Percentiles rank a stretch among this genome's conserved stretches.
These are phyloP conservation scores for Xylaria telfairii DNA, from an alignment of 495 filamentous ascomycete genomes.

Conservation along the genomic window DNA sequence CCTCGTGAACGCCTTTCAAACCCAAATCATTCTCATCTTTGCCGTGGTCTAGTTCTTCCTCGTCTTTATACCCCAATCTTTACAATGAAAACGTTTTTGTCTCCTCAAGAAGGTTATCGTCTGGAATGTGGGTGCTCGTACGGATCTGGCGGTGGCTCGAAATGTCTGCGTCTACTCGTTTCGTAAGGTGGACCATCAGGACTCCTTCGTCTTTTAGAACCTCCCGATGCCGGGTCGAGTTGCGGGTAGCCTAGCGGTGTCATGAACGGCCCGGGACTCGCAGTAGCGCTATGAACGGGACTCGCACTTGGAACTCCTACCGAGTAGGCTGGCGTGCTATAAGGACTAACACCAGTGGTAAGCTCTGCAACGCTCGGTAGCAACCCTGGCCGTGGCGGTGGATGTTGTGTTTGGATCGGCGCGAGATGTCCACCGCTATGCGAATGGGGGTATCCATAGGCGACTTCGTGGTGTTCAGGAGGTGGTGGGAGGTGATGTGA, in stretches of 20 bases:
- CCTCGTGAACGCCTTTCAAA: conserved; percentile 19
- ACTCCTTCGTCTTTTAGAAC: conserved; percentile 49
- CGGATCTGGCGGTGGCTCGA: conserved; percentile 35
- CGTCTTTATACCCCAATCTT: conserved; percentile 3
- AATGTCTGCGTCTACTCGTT: conserved; percentile 51
- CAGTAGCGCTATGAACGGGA: conserved; percentile 44
- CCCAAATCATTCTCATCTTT: conserved; percentile 17
- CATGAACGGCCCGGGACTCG: conserved; percentile 51
- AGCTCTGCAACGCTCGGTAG: conserved; percentile 61
- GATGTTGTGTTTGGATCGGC: conserved; percentile 48
- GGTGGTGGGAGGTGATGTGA: conserved; percentile 41
- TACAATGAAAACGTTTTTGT: conserved; percentile 5
- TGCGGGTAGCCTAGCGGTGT: conserved; percentile 46
- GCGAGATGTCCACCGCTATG: conserved; percentile 44
- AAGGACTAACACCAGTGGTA: conserved; percentile 61
- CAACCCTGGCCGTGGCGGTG: conserved; percentile 40
- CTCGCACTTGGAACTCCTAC: conserved; percentile 43
- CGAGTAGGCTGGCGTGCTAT: conserved; percentile 60
- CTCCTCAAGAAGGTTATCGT: conserved; percentile 15
- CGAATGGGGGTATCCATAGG: conserved; percentile 39
- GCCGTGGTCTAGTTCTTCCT: conserved; percentile 11
- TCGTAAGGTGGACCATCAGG: conserved; percentile 49
- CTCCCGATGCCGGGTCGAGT: conserved; percentile 29
- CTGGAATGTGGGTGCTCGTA: conserved; percentile 33
- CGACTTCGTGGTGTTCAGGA: conserved; percentile 19